Evolutionary conservation across 1,284 basidiomycete species (phyloP).

Genomic region (Rhodotorula sp.): DNA sequence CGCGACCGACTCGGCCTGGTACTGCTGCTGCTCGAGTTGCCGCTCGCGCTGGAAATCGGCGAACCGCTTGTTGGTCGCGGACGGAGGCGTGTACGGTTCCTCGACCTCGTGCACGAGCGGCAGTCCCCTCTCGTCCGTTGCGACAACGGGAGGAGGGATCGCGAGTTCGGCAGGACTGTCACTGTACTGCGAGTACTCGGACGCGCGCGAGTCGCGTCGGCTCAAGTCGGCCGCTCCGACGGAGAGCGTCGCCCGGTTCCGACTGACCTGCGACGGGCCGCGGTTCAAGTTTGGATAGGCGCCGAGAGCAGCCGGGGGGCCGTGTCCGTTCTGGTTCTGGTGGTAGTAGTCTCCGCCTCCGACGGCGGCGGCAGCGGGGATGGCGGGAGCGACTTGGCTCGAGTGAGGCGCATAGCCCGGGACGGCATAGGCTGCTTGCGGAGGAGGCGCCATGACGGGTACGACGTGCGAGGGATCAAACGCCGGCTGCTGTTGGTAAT

Average conservation of each 20-base stretch:
- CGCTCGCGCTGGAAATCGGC: constrained; percentile 1
- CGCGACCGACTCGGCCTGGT: neutral
- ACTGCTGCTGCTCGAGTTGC: constrained; percentile 5
- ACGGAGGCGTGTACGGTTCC: constrained; percentile 8
- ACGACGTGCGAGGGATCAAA: constrained; percentile 43
- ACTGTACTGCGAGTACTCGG: constrained; percentile 22
- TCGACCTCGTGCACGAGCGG: constrained; percentile 19
- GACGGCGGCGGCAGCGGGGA: neutral
- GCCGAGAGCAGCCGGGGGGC: neutral
- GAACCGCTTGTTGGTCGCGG: neutral
- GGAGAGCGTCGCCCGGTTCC: neutral
- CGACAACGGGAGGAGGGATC: constrained; percentile 2
- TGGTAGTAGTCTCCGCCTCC: too few relatives aligned
- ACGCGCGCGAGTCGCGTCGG: constrained; percentile 14
- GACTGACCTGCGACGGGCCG: constrained; percentile 13
- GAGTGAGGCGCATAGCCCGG: neutral
- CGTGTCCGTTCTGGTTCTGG: neutral
- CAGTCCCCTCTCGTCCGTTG: constrained; percentile 20
- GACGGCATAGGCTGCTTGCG: neutral
- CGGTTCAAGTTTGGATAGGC: neutral
- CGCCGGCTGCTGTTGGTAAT: constrained; percentile 39
- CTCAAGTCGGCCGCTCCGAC: neutral
- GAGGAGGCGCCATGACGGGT: constrained; percentile 3
- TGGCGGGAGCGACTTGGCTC: neutral
- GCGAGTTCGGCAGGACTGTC: constrained; percentile 9